These are phyloP conservation scores for Trichophyton rubrum DNA, from an alignment of 2,329 filamentous ascomycete species.

Conservation along the genomic window DNA sequence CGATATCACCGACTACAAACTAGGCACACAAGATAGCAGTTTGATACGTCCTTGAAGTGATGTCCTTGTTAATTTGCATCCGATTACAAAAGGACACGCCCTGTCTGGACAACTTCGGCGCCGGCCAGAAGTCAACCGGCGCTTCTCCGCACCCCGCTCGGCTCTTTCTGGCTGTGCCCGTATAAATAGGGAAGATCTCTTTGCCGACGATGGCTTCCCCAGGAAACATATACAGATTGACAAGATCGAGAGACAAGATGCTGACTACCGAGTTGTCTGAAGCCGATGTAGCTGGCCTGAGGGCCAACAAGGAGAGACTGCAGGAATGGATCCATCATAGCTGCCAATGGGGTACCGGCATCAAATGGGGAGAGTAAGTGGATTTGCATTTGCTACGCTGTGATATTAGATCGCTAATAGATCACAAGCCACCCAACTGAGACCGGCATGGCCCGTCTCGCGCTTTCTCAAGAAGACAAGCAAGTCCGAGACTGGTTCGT, in stretches of 20 bases:
- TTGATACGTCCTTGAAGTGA: no score
- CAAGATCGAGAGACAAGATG: constrained; percentile 17
- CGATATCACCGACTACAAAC: no score
- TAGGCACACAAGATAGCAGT: no score
- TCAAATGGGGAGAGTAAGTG: constrained; percentile 55
- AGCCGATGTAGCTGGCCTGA: constrained; percentile 40
- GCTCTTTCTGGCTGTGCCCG: neutral
- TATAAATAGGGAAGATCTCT: constrained; percentile 6
- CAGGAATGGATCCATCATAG: constrained; percentile 54
- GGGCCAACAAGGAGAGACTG: constrained; percentile 47
- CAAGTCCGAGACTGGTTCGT: constrained; percentile 65
- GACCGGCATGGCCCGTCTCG: constrained; percentile 64
- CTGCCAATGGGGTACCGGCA: constrained; percentile 53
- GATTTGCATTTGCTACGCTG: neutral
- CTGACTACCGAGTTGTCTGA: constrained; percentile 37
- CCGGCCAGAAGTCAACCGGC: neutral
- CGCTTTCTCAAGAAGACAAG: constrained; percentile 60
- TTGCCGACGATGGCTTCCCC: no score
- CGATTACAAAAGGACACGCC: neutral
- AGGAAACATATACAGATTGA: neutral
- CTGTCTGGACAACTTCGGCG: neutral
- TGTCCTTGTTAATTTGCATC: no score
- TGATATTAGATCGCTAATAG: neutral
- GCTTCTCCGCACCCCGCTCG: constrained; percentile 8
- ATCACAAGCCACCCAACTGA: constrained; percentile 38